Conservation (phyloP, 768 basidiomycete genomes). For the Termitomyces sp. region DNA sequence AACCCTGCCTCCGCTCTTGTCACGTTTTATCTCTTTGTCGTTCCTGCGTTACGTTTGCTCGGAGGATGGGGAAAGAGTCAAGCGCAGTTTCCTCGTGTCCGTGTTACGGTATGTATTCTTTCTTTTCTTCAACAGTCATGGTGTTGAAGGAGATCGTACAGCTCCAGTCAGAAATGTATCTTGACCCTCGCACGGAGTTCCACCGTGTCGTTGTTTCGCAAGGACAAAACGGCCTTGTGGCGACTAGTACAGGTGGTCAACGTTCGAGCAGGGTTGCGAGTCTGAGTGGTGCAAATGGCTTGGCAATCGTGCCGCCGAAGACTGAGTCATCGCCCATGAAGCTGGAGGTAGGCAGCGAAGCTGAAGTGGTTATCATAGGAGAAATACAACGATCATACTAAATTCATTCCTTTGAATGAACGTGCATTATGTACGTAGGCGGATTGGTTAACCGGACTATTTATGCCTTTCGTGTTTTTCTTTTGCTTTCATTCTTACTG, state of each 20-base stretch:
- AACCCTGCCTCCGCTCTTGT: conserved; percentile 89
- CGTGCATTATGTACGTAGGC: too few species aligned
- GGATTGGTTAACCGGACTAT: not conserved
- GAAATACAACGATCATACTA: conserved; percentile 29
- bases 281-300: conserved; percentile 74
- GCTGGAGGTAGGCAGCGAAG: conserved; percentile 52
- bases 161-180: conserved; percentile 57
- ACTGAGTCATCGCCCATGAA: conserved; percentile 24
- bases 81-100: conserved; percentile 58
- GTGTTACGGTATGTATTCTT: conserved; percentile 52
- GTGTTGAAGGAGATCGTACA: conserved; percentile 32
- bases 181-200: conserved; percentile 78
- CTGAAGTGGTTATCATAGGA: conserved; percentile 63
- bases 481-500: not conserved
- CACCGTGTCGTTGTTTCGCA: conserved; percentile 70
- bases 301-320: conserved; percentile 61
- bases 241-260: conserved; percentile 83
- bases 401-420: not conserved
- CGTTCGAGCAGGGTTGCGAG: conserved; percentile 81
- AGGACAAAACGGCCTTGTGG: conserved; percentile 45
- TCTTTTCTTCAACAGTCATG: not conserved
- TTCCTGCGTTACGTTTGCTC: conserved; percentile 71
- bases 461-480: not conserved
- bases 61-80: conserved; percentile 59
- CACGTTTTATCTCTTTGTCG: conserved; percentile 79